phyloP scores from a whole-genome alignment of 345 rosid genomes.

The Aethionema arabicum region DNA sequence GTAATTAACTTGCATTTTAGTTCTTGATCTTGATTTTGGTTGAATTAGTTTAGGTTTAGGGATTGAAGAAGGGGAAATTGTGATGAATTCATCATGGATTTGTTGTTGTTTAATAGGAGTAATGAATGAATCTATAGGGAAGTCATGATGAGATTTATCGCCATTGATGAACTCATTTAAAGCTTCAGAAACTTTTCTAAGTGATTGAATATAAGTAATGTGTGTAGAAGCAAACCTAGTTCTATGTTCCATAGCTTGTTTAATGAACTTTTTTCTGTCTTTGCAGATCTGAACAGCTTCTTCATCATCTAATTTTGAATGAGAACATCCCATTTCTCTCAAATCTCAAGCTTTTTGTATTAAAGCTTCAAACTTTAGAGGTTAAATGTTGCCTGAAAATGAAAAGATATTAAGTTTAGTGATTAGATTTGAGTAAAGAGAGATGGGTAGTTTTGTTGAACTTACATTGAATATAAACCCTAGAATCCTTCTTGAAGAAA shows the following conservation, averaged over 20 bases:
- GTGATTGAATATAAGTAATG: constrained; percentile 74
- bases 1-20: constrained; percentile 59
- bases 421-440: too few relatives aligned
- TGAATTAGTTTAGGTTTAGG: constrained; percentile 12
- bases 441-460: too few relatives aligned
- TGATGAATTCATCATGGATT: constrained; percentile 48
- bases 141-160: constrained; percentile 42
- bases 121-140: constrained; percentile 58
- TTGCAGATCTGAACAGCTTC: constrained; percentile 96
- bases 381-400: background rate
- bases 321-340: constrained; percentile 87
- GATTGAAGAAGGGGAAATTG: constrained; percentile 53
- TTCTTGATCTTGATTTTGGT: constrained; percentile 44
- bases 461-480: too few relatives aligned
- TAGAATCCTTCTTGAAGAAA: too few relatives aligned
- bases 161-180: constrained; percentile 70
- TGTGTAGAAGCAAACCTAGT: constrained; percentile 76
- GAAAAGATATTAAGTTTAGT: too few relatives aligned
- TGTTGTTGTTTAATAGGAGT: constrained; percentile 61
- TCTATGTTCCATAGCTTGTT: constrained; percentile 88
- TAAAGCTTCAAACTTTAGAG: constrained; percentile 15
- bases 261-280: constrained; percentile 82
- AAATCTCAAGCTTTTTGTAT: constrained; percentile 42
- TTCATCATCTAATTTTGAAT: constrained; percentile 79
- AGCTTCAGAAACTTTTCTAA: constrained; percentile 83